phyloP scores from a whole-genome alignment of 768 basidiomycete species.

The Gloeopeniophorella convolvens region DNA sequence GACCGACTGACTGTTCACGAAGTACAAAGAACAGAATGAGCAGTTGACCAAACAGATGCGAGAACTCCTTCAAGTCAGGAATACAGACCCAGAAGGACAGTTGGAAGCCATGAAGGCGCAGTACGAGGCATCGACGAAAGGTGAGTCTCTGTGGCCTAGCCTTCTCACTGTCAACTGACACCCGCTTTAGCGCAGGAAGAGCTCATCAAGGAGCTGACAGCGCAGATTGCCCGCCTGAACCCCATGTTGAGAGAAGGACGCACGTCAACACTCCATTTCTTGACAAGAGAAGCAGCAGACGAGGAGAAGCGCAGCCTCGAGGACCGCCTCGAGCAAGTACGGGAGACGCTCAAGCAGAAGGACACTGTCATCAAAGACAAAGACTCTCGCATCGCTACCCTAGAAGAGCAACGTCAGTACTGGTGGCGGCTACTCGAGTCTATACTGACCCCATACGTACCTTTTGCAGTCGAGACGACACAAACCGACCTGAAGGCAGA shows the following conservation, averaged over 20 bases:
- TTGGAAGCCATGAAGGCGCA: conserved; percentile 43
- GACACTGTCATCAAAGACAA: conserved; percentile 37
- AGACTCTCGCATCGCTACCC: conserved; percentile 39
- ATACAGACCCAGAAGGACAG: conserved; percentile 59
- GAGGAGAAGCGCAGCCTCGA: conserved; percentile 53
- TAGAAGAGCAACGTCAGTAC: conserved; percentile 45
- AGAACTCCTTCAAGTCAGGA: conserved; percentile 48
- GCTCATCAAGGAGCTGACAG: conserved; percentile 47
- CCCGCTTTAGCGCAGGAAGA: conserved; percentile 47
- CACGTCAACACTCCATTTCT: conserved; percentile 50
- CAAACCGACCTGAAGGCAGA: conserved; percentile 55
- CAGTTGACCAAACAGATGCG: conserved; percentile 50
- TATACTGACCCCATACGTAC: conserved; percentile 3
- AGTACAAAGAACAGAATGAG: conserved; percentile 23
- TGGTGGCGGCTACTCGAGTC: neutral
- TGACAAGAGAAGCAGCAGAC: conserved; percentile 70
- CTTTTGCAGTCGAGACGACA: conserved; percentile 41
- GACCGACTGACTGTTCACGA: neutral
- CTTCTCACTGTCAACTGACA: neutral
- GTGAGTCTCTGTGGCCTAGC: conserved; percentile 31
- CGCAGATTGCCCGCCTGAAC: conserved; percentile 47
- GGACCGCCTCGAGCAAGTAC: conserved; percentile 40
- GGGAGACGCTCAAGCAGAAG: conserved; percentile 37
- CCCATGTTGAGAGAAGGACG: conserved; percentile 46
- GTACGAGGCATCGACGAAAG: conserved; percentile 45